Percentiles rank a stretch among this genome's conserved stretches.
Conservation (phyloP, 345 rosid species). For the Melaleuca alternifolia region DNA sequence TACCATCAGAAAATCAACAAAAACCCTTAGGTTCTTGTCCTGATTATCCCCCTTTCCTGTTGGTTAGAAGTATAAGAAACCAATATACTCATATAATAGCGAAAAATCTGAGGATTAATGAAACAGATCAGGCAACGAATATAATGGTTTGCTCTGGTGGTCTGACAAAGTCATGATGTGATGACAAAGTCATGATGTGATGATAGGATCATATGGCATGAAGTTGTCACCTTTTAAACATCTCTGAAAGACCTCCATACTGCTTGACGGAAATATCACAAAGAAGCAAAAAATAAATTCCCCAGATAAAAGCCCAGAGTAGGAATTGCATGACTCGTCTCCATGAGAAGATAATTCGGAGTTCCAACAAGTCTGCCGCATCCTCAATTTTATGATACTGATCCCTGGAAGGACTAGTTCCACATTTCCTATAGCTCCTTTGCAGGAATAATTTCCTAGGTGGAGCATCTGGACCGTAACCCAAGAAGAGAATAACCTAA, state of each 20-base stretch:
- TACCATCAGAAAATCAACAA: not conserved
- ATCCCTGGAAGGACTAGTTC: conserved; percentile 16
- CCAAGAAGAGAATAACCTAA: conserved; percentile 62
- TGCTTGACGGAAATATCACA: conserved; percentile 53
- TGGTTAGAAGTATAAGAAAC: not conserved
- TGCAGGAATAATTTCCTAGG: conserved; percentile 56
- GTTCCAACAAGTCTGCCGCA: conserved; percentile 9
- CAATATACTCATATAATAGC: not conserved
- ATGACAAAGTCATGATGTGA: not conserved
- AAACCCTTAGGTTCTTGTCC: not conserved
- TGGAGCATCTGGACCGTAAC: conserved; percentile 83
- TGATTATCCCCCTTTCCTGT: not conserved
- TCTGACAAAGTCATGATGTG: not conserved
- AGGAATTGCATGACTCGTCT: conserved; percentile 43
- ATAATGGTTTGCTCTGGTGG: not conserved
- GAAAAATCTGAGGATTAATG: not conserved
- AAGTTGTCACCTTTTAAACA: conserved; percentile 64
- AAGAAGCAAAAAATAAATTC: conserved; percentile 49
- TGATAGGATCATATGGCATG: not conserved
- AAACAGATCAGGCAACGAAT: not conserved
- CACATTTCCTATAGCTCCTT: conserved; percentile 14
- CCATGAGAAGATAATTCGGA: conserved; percentile 39
- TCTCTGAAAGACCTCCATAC: conserved; percentile 63
- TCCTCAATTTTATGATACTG: conserved; percentile 5
- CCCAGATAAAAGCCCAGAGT: conserved; percentile 68